Conservation (phyloP, 2,329 filamentous ascomycete genomes). For the Diaporthe sp. region DNA sequence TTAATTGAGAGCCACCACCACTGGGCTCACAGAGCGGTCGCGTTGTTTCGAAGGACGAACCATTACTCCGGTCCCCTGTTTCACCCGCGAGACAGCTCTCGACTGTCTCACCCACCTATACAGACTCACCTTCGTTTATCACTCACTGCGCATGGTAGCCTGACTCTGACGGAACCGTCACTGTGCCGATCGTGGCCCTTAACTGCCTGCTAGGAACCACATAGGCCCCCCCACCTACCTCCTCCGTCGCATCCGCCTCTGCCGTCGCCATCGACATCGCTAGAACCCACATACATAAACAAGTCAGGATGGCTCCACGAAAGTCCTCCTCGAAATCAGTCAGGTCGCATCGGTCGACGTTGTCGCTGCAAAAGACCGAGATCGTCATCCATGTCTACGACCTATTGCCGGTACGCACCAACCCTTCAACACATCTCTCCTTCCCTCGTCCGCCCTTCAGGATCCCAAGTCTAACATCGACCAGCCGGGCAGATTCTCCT, state of each 20-base stretch:
- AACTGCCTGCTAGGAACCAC: slow-evolving; percentile 32
- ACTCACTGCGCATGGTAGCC: slow-evolving; percentile 18
- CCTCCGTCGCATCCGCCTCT: slow-evolving; percentile 13
- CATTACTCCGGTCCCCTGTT: slow-evolving; percentile 26
- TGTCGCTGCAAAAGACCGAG: slow-evolving; percentile 80
- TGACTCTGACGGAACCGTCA: slow-evolving; percentile 4
- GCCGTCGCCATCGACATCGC: neutral
- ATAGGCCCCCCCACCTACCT: slow-evolving; percentile 5
- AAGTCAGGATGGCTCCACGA: slow-evolving; percentile 58
- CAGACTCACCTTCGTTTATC: neutral
- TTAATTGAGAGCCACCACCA: slow-evolving; percentile 19
- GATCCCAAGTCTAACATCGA: slow-evolving; percentile 36
- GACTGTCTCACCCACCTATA: slow-evolving; percentile 20
- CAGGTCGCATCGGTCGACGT: slow-evolving; percentile 72
- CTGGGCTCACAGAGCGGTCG: slow-evolving; percentile 2
- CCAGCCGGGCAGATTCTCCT: slow-evolving; percentile 81
- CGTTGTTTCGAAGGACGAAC: slow-evolving; percentile 28
- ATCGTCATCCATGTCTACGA: slow-evolving; percentile 85
- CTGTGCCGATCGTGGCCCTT: slow-evolving; percentile 30
- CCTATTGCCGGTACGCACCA: slow-evolving; percentile 73
- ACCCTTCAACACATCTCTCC: slow-evolving; percentile 12
- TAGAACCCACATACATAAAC: neutral
- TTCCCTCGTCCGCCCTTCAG: slow-evolving; percentile 8
- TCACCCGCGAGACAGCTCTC: slow-evolving; percentile 6
- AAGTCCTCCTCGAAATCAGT: slow-evolving; percentile 55